Conservation (phyloP, 1,284 basidiomycete species). For the Sanghuangporus sanghuang region DNA sequence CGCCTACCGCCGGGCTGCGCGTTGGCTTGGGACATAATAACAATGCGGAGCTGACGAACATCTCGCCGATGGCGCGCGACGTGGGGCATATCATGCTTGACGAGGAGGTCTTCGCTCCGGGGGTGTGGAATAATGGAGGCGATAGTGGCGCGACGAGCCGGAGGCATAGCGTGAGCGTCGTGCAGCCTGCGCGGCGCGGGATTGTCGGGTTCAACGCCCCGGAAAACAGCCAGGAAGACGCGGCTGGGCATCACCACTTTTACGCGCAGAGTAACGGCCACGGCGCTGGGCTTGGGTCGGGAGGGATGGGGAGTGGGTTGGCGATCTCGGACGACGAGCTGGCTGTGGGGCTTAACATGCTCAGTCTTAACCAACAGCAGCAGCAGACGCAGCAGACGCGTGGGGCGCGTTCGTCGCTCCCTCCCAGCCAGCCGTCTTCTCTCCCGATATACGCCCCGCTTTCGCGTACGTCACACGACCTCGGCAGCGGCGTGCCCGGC, state of each 20-base stretch:
- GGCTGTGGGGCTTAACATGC: constrained; percentile 58
- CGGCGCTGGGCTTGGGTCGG: constrained; percentile 19
- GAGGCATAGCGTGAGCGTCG: constrained; percentile 82
- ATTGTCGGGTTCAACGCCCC: constrained; percentile 65
- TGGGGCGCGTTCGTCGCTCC: constrained; percentile 27
- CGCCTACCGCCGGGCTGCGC: constrained; percentile 30
- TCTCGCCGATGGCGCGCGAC: constrained; percentile 76
- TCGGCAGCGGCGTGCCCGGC: too few species aligned
- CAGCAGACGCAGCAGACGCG: constrained; percentile 22
- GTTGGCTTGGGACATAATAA: constrained; percentile 32
- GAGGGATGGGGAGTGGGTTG: constrained; percentile 42
- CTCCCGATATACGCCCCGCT: constrained; percentile 68
- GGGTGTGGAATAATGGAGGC: constrained; percentile 32
- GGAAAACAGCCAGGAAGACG: constrained; percentile 27
- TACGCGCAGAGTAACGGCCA: constrained; percentile 18
- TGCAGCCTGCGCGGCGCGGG: constrained; percentile 60
- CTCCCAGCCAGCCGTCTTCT: constrained; percentile 53
- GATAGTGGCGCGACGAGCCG: constrained; percentile 79
- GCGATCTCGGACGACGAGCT: constrained; percentile 79
- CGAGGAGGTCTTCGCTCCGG: constrained; percentile 36
- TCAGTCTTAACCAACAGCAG: constrained; percentile 49
- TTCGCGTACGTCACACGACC: constrained; percentile 52
- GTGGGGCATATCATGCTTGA: constrained; percentile 71
- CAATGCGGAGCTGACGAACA: constrained; percentile 58
- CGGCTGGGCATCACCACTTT: constrained; percentile 36